Evolutionary conservation across 345 rosid genomes (phyloP).

Genomic region (Populus deltoides): DNA sequence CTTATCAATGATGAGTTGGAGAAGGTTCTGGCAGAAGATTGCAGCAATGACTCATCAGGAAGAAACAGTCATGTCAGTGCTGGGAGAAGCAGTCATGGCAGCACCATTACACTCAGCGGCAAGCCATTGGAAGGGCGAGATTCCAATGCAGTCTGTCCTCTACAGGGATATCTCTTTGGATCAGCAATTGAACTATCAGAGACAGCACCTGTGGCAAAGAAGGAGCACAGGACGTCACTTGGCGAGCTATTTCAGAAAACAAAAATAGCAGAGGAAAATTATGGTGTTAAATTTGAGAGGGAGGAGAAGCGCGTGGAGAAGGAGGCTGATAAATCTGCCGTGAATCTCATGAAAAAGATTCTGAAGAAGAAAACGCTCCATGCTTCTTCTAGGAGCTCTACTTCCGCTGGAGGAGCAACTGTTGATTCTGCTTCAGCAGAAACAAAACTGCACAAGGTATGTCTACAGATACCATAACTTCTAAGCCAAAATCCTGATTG

Average conservation of each 20-base stretch:
- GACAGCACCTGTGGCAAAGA: conserved; percentile 53
- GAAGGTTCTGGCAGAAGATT: conserved; percentile 64
- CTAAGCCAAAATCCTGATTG: conserved; percentile 1
- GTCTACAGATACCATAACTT: neutral
- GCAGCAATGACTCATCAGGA: conserved; percentile 55
- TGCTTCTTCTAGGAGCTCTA: conserved; percentile 46
- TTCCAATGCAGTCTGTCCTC: conserved; percentile 55
- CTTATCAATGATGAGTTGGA: conserved; percentile 69
- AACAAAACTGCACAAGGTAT: conserved; percentile 66
- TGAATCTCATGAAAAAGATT: conserved; percentile 55
- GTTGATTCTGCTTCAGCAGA: conserved; percentile 55
- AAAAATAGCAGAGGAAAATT: conserved; percentile 47
- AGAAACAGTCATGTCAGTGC: conserved; percentile 66
- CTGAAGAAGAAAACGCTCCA: conserved; percentile 57
- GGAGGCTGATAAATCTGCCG: conserved; percentile 60
- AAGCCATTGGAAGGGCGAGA: conserved; percentile 56
- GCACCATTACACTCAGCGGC: conserved; percentile 71
- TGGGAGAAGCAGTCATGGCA: conserved; percentile 75
- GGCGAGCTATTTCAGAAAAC: conserved; percentile 77
- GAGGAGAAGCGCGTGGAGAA: conserved; percentile 55
- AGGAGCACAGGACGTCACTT: conserved; percentile 67
- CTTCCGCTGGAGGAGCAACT: conserved; percentile 32
- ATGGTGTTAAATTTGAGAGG: conserved; percentile 40
- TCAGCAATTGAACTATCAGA: conserved; percentile 65
- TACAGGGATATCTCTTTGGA: conserved; percentile 70